A percentile compares a stretch with the other conserved stretches of the same genome.
phyloP scores from a whole-genome alignment of 140 eudicot genomes.

The Oenanthe javanica region DNA sequence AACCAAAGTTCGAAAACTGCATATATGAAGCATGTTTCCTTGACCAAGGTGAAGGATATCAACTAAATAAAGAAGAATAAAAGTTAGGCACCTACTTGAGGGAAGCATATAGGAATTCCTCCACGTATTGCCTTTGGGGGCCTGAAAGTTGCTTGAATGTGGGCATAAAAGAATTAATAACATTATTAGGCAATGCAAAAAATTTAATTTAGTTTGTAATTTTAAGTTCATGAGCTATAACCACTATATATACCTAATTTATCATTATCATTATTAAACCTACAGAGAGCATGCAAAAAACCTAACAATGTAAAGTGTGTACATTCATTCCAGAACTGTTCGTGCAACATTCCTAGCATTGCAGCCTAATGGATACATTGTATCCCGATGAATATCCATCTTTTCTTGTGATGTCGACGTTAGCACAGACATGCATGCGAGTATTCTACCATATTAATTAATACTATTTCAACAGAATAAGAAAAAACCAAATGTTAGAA shows the following conservation, averaged over 20 bases:
- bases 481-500: no score
- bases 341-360: background rate
- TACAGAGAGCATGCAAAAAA: background rate
- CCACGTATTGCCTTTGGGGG: slow-evolving; percentile 94
- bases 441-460: no score
- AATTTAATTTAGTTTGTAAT: no score
- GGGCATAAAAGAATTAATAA: background rate
- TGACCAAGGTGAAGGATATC: slow-evolving; percentile 3
- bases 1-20: slow-evolving; percentile 42
- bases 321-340: no score
- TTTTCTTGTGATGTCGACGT: no score
- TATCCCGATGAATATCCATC: no score
- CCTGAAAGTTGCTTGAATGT: slow-evolving; percentile 58
- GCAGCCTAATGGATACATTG: no score
- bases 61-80: slow-evolving; percentile 12
- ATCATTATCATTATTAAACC: background rate
- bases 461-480: no score
- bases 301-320: background rate
- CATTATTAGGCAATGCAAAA: background rate
- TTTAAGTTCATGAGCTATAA: no score
- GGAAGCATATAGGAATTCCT: slow-evolving; percentile 94
- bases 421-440: no score
- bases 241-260: no score
- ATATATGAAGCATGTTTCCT: background rate
- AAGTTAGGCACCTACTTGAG: slow-evolving; percentile 51